These are phyloP conservation scores for Petunia axillaris DNA, from an alignment of 257 asterid species.

Conservation along the genomic window DNA sequence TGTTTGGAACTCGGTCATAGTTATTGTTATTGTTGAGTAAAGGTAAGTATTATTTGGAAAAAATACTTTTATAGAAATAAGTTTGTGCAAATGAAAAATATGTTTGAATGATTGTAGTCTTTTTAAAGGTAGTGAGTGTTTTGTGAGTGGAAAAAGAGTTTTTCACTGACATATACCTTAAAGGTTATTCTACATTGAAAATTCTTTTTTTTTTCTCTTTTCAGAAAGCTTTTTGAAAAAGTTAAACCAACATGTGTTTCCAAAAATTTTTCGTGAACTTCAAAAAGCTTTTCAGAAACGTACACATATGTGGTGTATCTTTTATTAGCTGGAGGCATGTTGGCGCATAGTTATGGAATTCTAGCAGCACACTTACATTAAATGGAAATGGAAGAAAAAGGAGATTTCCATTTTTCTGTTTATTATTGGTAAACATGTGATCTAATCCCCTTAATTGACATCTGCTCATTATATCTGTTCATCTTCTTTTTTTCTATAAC, in stretches of 20 bases:
- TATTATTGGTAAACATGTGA: conserved; percentile 11
- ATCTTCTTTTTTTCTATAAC: neutral
- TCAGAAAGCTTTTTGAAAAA: neutral
- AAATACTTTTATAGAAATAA: neutral
- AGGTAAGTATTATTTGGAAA: too few species aligned
- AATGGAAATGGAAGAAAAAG: neutral
- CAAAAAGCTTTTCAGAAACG: too few species aligned
- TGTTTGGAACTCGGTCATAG: too few species aligned
- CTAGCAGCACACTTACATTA: conserved; percentile 7
- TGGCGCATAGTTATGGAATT: neutral
- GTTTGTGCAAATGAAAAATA: neutral
- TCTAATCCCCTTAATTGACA: neutral
- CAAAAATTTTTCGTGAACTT: neutral
- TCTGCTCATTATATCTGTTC: neutral
- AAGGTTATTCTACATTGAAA: neutral
- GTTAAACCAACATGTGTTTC: neutral
- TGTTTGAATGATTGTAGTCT: conserved; percentile 8
- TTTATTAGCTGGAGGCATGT: neutral
- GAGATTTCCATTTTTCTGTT: conserved; percentile 7
- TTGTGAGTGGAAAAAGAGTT: conserved; percentile 10
- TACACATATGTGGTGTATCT: neutral
- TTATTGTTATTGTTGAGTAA: too few species aligned
- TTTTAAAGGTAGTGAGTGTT: neutral
- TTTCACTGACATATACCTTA: neutral
- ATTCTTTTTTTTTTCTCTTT: neutral